Evolutionary conservation across 2,329 filamentous ascomycete genomes (phyloP).

Genomic region (Aspergillus fructus): DNA sequence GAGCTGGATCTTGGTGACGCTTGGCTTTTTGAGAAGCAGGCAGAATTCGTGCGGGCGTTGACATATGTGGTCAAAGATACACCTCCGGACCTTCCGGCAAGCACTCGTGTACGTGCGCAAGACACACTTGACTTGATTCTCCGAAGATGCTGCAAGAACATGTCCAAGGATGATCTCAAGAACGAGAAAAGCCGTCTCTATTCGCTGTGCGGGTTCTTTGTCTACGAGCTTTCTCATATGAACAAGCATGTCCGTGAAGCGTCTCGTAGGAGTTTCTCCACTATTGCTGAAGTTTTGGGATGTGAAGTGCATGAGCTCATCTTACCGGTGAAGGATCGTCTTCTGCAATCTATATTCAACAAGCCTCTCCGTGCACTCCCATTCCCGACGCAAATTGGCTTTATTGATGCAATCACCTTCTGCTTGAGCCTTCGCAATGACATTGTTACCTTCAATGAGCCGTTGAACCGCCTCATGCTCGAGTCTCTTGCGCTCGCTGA

Average conservation of each 20-base stretch:
- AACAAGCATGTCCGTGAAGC: slow-evolving; percentile 91
- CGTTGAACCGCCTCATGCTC: slow-evolving; percentile 84
- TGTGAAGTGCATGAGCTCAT: slow-evolving; percentile 85
- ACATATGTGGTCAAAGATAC: slow-evolving; percentile 99
- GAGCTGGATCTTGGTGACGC: slow-evolving; percentile 78
- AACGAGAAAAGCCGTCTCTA: slow-evolving; percentile 66
- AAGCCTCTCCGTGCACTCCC: slow-evolving; percentile 92
- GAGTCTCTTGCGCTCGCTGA: slow-evolving; percentile 93
- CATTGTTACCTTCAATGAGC: slow-evolving; percentile 88
- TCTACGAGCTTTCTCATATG: slow-evolving; percentile 89
- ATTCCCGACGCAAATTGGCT: slow-evolving; percentile 94
- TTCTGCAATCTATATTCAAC: slow-evolving; percentile 89
- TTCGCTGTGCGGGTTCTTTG: slow-evolving; percentile 79
- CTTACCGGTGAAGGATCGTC: slow-evolving; percentile 82
- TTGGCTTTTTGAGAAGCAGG: slow-evolving; percentile 80
- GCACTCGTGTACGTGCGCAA: slow-evolving; percentile 79
- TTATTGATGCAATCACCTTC: slow-evolving; percentile 96
- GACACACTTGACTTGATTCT: slow-evolving; percentile 79
- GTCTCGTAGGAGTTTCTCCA: slow-evolving; percentile 74
- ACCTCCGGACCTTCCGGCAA: slow-evolving; percentile 88
- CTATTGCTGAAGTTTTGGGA: slow-evolving; percentile 74
- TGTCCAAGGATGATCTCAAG: slow-evolving; percentile 75
- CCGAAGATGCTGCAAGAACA: slow-evolving; percentile 72
- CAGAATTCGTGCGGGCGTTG: slow-evolving; percentile 85
- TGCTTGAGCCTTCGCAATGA: slow-evolving; percentile 86